Evolutionary conservation across 75 land plant species (phyloP).

Genomic region (Chamaecyparis obtusa): DNA sequence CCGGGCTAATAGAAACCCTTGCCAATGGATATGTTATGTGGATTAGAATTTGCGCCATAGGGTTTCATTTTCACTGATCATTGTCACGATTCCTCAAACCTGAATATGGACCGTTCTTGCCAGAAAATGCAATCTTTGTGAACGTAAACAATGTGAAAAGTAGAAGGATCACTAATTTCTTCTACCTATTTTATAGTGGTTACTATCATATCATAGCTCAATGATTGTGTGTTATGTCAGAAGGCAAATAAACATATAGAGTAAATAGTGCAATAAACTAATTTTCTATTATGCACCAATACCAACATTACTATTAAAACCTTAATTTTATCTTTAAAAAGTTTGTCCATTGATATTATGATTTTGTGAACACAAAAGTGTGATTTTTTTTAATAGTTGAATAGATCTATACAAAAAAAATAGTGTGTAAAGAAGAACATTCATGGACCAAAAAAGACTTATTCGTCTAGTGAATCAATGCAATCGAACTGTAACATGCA

Average conservation of each 20-base stretch:
- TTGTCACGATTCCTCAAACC: too few species aligned
- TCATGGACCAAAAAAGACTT: not conserved
- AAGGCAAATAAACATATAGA: not conserved
- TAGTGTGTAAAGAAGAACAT: not conserved
- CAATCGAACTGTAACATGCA: not conserved
- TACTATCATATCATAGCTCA: not conserved
- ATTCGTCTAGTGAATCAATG: not conserved
- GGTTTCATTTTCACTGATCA: too few species aligned
- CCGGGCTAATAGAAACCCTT: too few species aligned
- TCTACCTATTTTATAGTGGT: not conserved
- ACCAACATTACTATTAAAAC: not conserved
- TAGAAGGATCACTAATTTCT: not conserved
- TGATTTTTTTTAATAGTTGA: not conserved
- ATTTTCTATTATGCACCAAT: not conserved
- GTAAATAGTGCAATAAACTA: not conserved
- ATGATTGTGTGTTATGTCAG: not conserved
- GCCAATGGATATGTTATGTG: too few species aligned
- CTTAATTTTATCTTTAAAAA: not conserved
- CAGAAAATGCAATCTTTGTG: not conserved
- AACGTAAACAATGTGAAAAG: not conserved
- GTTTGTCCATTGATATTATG: too few species aligned
- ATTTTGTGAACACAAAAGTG: not conserved
- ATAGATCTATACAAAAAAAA: not conserved
- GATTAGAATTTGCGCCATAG: too few species aligned
- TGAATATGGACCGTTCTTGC: too few species aligned